phyloP scores from a whole-genome alignment of 257 asterid species.

The Scutellaria minor region DNA sequence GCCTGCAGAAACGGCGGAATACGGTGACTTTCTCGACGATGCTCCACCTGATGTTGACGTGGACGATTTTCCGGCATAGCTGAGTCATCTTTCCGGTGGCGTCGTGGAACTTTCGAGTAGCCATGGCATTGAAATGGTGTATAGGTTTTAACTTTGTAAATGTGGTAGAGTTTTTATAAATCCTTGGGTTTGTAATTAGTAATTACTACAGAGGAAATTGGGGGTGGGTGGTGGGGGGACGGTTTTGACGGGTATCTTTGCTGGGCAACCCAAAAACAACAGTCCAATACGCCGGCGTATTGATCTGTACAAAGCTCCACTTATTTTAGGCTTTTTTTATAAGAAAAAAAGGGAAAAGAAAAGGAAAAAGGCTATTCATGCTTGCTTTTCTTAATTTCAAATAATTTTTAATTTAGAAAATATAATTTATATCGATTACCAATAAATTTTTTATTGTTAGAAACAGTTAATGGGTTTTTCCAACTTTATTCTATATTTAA shows the following conservation, averaged over 20 bases:
- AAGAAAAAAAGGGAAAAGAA: too few species aligned
- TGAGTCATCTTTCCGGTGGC: constrained; percentile 63
- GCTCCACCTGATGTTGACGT: constrained; percentile 65
- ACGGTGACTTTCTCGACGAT: constrained; percentile 55
- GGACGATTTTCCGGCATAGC: constrained; percentile 66
- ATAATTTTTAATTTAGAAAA: too few species aligned
- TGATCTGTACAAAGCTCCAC: constrained; percentile 37
- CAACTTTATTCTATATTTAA: too few species aligned
- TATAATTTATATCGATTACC: too few species aligned
- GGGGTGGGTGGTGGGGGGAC: background rate
- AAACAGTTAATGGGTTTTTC: too few species aligned
- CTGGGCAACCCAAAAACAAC: constrained; percentile 2
- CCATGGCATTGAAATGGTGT: constrained; percentile 25
- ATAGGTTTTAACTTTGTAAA: background rate
- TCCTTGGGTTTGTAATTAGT: background rate
- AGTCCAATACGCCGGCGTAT: constrained; percentile 62
- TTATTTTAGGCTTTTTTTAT: background rate
- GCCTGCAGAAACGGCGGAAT: constrained; percentile 54
- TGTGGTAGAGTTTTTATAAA: background rate
- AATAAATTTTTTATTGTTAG: too few species aligned
- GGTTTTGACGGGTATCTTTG: background rate
- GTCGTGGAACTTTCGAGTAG: constrained; percentile 51
- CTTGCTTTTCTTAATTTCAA: too few species aligned
- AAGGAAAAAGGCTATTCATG: too few species aligned
- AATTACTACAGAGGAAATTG: background rate